Base-by-base conservation (phyloP, 345 rosid genomes). In the Cardamine chenopodiifolia region DNA sequence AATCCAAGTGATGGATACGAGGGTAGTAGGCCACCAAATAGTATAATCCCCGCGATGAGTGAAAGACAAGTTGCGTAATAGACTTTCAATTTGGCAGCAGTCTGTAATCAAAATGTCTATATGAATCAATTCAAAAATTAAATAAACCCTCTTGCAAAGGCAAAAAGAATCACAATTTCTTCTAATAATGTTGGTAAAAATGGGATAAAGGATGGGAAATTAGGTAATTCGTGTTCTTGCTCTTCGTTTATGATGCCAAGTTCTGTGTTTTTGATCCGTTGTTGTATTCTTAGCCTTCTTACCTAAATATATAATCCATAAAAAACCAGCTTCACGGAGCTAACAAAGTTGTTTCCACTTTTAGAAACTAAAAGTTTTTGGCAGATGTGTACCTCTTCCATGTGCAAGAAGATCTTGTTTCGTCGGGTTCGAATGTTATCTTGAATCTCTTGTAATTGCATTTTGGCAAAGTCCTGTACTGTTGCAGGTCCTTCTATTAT, bases 401-500 rank as follows among this genome's bases (percentile, higher is more conserved):
- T 94, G 70, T 87, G 98, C 82, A 91, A 82, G 82, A 94, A 91
- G 78, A 94, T 94, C 78, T 94, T 94, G 83, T 94, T 94, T 8
- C 98, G 82, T 15, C 98, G 84, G 82, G 96, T 94, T 48, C 92
- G 79, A 81, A 94, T 88, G 71, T 94, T 94, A 68, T 94, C 98
- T 65, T 88, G 95, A 82, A 94, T 90, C 85, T 94, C 98, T 82
- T 75, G 90, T 37, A 87, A 72, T 71, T 91, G 93, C 98, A 94
- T 94, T 72, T 88, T 82, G 15, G 89, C 93, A 73, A 94, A 94
- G 83, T 90, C 97, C 70, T 88, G 91, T 39, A 91, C 96, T 34
- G 97, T 91, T 75, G 90, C 98, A 20, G 98, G 98, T 10, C 98
- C 98, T 86, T 94, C 98, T 75, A 94, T 94, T 62, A 94, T 94